Conservation (phyloP, 495 filamentous ascomycete species). For the Penicillium atrosanguineum region DNA sequence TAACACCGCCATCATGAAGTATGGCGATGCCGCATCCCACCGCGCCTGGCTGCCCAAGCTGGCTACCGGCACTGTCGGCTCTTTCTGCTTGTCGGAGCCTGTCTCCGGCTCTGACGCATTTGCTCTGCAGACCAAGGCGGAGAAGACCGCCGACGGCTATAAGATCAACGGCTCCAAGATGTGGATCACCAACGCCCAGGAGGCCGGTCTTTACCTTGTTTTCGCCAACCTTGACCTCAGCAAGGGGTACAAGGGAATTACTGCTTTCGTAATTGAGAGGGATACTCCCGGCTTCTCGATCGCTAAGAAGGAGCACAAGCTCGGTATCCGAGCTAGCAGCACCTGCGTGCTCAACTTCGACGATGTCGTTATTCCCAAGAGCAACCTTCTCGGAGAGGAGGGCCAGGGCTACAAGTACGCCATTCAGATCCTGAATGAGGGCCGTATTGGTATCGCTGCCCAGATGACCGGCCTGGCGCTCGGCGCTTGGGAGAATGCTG, state of each 20-base stretch:
- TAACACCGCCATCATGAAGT: constrained; percentile 89
- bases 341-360: constrained; percentile 98
- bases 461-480: constrained; percentile 98
- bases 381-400: constrained; percentile 81
- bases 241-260: constrained; percentile 93
- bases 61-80: constrained; percentile 87
- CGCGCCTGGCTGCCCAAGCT: constrained; percentile 83
- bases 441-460: constrained; percentile 94
- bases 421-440: constrained; percentile 94
- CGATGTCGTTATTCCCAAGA: constrained; percentile 85
- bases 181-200: constrained; percentile 98
- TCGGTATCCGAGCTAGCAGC: constrained; percentile 91
- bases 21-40: constrained; percentile 70
- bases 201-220: constrained; percentile 93
- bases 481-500: constrained; percentile 95
- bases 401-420: constrained; percentile 98
- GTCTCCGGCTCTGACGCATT: constrained; percentile 94
- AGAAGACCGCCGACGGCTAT: constrained; percentile 73
- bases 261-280: constrained; percentile 93
- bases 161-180: constrained; percentile 91
- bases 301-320: constrained; percentile 99
- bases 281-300: constrained; percentile 85
- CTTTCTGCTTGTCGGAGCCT: constrained; percentile 95
- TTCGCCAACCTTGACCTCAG: constrained; percentile 91
- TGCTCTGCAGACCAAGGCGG: constrained; percentile 84